Conservation (phyloP, 1,284 basidiomycete species). For the Kwoniella shivajii region DNA sequence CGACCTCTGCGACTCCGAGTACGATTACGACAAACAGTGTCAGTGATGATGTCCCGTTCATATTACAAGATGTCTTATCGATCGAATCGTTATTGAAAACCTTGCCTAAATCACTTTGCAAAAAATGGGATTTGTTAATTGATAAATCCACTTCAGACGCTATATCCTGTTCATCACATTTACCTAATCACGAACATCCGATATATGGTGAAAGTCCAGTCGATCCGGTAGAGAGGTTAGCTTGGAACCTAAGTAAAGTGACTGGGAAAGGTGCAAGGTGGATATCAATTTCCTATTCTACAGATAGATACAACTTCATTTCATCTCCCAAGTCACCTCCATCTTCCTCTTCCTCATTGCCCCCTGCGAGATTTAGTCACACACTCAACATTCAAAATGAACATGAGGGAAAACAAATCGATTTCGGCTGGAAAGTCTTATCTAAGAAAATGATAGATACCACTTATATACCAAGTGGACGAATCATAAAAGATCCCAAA, state of each 20-base stretch:
- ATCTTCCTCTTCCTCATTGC: too few species aligned
- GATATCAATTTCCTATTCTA: slow-evolving; percentile 45
- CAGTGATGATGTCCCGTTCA: slow-evolving; percentile 3
- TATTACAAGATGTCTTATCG: slow-evolving; percentile 11
- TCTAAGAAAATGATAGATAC: slow-evolving; percentile 16
- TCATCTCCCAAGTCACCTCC: neutral
- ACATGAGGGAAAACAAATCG: neutral
- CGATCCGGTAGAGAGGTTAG: slow-evolving; percentile 33
- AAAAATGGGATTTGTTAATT: slow-evolving; percentile 39
- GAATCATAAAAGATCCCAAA: slow-evolving; percentile 5
- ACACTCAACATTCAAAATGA: neutral
- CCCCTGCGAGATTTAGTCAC: too few species aligned
- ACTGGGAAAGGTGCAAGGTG: slow-evolving; percentile 28
- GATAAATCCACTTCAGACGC: slow-evolving; percentile 52
- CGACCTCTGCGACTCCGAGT: neutral
- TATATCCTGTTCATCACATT: slow-evolving; percentile 41
- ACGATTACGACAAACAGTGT: neutral
- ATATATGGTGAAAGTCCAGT: neutral
- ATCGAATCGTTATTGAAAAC: slow-evolving; percentile 3
- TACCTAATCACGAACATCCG: neutral
- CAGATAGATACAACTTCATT: slow-evolving; percentile 34
- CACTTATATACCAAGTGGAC: slow-evolving; percentile 19
- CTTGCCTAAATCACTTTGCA: neutral
- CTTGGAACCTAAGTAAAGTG: slow-evolving; percentile 28
- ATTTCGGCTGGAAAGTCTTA: slow-evolving; percentile 16